Evolutionary conservation across 208 protist species (phyloP), one percentile per base, ranked within the genome.

Genomic region (Acanthamoeba divionensis): DNA sequence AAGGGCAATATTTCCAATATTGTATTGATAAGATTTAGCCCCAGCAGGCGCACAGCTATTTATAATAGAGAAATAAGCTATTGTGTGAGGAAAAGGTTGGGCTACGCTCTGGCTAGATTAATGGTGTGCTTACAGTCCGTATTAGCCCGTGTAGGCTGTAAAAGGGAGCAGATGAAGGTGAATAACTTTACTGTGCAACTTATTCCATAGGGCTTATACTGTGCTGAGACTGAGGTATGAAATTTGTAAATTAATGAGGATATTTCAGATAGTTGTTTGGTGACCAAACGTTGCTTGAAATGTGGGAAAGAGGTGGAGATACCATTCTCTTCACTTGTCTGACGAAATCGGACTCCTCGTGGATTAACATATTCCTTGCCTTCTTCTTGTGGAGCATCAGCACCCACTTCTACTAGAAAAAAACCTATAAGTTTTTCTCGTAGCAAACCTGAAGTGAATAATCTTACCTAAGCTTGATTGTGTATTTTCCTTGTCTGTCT

Each of bases 321-420:
- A 15, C 48, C 75, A 36, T n/a, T 85, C 6, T 85, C 75, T 29
- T 85, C 75, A 0, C 13, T 85, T 5, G 48, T 79, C 52, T 79
- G 75, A n/a, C 67, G 67, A 31, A 85, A 85, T 12, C 75, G 75
- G 47, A 85, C 52, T 9, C 75, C 75, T 3, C 75, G 75, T 7
- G 75, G 75, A 26, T 85, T 85, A 7, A 85, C 26, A 54, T 65
- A 85, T 54, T 85, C 75, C 26, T 65, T 85, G 21, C 29, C 75
- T 29, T 63, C 75, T 21, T 21, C 21, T 5, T 33, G 36, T 75
- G 57, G 12, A 5, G 13, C 8, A 36, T 5, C 26, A 7, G 4
- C 8, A 4, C n/a, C 4, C 29, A 26, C 4, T 75, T 13, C 66
- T 5, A 33, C 66, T 41, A 18, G 6, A 47, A n/a, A 44, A 8